These are phyloP conservation scores for Penicillium hesseltinei DNA, from an alignment of 2,329 filamentous ascomycete genomes.

Conservation along the genomic window DNA sequence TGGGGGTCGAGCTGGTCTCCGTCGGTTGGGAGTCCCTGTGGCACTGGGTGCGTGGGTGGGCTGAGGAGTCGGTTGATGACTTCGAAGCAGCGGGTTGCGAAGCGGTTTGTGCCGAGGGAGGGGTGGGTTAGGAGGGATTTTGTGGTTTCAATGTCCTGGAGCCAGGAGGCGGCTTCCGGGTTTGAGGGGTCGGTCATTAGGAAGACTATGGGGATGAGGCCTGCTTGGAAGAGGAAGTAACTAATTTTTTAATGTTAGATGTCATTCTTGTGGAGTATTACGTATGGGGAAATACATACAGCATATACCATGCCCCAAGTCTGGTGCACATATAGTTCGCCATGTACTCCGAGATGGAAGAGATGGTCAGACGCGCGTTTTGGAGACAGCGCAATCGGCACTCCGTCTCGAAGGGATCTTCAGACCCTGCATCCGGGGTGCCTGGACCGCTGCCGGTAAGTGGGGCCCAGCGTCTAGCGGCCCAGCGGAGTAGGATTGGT, in stretches of 20 bases:
- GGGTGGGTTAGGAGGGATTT: slow-evolving; percentile 41
- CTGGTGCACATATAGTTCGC: slow-evolving; percentile 41
- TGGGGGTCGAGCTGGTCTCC: slow-evolving; percentile 10
- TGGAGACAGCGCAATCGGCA: slow-evolving; percentile 42
- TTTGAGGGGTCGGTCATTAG: slow-evolving; percentile 44
- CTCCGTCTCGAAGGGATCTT: slow-evolving; percentile 39
- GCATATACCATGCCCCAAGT: slow-evolving; percentile 46
- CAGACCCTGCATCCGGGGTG: slow-evolving; percentile 27
- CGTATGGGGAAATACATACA: slow-evolving; percentile 28
- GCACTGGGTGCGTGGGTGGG: slow-evolving; percentile 24
- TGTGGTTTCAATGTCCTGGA: slow-evolving; percentile 42
- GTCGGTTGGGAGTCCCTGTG: background rate
- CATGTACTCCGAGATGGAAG: slow-evolving; percentile 44
- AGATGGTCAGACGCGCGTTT: slow-evolving; percentile 43
- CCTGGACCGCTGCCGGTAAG: slow-evolving; percentile 18
- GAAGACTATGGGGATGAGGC: slow-evolving; percentile 44
- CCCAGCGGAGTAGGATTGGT: slow-evolving; percentile 44
- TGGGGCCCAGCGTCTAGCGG: slow-evolving; percentile 36
- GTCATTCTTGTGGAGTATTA: background rate
- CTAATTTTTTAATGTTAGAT: slow-evolving; percentile 16
- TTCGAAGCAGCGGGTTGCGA: slow-evolving; percentile 41
- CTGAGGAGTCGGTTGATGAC: slow-evolving; percentile 40
- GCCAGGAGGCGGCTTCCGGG: slow-evolving; percentile 37
- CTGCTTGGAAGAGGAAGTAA: slow-evolving; percentile 49
- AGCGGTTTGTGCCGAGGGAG: slow-evolving; percentile 39